Conservation (phyloP, 2,329 filamentous ascomycete species). For the Eutypa lata region DNA sequence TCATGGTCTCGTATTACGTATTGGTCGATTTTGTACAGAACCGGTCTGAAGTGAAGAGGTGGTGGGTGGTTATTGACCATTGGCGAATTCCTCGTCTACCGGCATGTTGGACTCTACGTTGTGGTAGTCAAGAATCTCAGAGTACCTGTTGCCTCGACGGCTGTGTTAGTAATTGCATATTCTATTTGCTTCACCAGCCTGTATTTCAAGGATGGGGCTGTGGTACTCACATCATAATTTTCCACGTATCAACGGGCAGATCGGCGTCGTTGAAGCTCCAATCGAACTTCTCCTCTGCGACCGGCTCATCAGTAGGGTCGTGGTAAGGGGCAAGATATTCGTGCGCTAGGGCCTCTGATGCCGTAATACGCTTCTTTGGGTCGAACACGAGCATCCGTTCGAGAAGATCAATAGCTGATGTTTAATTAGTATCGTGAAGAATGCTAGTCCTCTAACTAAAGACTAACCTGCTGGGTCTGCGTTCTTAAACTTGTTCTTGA, state of each 20-base stretch:
- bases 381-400: slow-evolving; percentile 98
- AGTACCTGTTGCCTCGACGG: slow-evolving; percentile 67
- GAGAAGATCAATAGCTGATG: slow-evolving; percentile 82
- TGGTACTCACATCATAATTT: slow-evolving; percentile 92
- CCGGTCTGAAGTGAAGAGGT: neutral
- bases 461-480: slow-evolving; percentile 75
- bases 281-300: slow-evolving; percentile 96
- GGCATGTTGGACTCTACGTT: slow-evolving; percentile 67
- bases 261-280: slow-evolving; percentile 99
- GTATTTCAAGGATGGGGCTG: neutral
- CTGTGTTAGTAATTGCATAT: slow-evolving; percentile 18
- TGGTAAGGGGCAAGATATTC: slow-evolving; percentile 96
- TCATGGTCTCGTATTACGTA: neutral
- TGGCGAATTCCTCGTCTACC: slow-evolving; percentile 37
- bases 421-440: neutral
- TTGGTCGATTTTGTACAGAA: neutral
- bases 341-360: slow-evolving; percentile 80
- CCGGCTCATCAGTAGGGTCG: slow-evolving; percentile 93
- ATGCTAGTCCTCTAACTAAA: neutral
- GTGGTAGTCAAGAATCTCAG: slow-evolving; percentile 97
- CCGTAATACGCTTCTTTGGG: slow-evolving; percentile 91
- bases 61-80: slow-evolving; percentile 31
- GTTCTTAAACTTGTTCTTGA: slow-evolving; percentile 90
- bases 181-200: neutral
- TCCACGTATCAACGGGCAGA: slow-evolving; percentile 98